These are phyloP conservation scores for Talaromyces marneffei DNA, from an alignment of 2,329 filamentous ascomycete species.

Conservation along the genomic window DNA sequence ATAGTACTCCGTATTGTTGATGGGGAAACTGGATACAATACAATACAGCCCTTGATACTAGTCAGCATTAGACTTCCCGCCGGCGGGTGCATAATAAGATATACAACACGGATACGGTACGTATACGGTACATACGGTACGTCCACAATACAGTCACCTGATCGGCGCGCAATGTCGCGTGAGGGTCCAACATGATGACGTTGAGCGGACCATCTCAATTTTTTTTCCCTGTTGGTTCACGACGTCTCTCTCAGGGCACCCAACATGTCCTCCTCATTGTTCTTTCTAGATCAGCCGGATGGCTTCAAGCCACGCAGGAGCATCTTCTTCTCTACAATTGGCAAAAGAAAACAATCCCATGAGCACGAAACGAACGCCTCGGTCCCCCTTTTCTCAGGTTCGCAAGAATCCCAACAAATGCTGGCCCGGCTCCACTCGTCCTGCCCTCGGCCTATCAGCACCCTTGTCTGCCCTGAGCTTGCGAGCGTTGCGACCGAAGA, in stretches of 20 bases:
- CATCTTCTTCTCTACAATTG: neutral
- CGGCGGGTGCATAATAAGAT: too few species aligned
- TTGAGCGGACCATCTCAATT: neutral
- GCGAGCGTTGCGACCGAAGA: neutral
- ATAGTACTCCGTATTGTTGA: too few species aligned
- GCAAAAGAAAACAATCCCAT: neutral
- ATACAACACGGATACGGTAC: too few species aligned
- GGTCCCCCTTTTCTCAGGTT: conserved; percentile 5
- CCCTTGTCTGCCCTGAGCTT: neutral
- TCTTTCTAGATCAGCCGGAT: neutral
- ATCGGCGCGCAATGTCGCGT: conserved; percentile 12
- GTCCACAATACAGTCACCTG: conserved; percentile 4
- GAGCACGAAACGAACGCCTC: neutral
- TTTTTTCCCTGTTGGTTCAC: neutral
- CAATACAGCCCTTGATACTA: too few species aligned
- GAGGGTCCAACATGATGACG: conserved; percentile 1
- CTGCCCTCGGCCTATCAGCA: conserved; percentile 1
- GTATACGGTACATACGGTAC: neutral
- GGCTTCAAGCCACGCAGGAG: neutral
- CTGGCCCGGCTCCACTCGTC: neutral
- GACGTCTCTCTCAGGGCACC: neutral
- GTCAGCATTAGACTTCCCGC: too few species aligned
- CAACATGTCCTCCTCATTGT: neutral
- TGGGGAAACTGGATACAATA: too few species aligned
- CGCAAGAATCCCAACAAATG: conserved; percentile 17